Base-by-base conservation (phyloP, 768 basidiomycete genomes). In the Boletus barrowsii region DNA sequence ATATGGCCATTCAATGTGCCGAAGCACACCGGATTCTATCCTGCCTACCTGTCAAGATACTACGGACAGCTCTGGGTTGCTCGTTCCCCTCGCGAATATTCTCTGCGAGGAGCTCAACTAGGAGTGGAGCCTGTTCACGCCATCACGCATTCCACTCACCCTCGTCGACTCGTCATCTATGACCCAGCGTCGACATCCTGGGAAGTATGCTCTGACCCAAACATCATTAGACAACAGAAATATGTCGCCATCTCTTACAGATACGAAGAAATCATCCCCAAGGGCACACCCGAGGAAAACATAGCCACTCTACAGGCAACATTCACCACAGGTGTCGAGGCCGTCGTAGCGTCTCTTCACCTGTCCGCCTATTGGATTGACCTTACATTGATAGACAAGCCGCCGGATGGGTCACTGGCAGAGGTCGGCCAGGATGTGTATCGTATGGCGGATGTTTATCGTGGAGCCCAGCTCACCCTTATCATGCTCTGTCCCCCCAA, bases 371-470 rank as follows among this genome's bases (percentile, higher is more conserved):
- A 66, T 36, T 67, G 67, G 67, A 56, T 57, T 10, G 66, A 66
- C 49, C 24, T 59, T 15, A 47, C 10, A 15, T 17, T 55, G 45
- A 9, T 53, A n/a, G 40, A 51, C 4, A 17, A 10, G 33, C 1
- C 17, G 9, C 1, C n/a, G 3, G 43, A 11, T 15, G 40, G 3
- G 5, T n/a, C 29, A 30, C 2, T 22, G 22, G 22, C 22, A 58
- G 57, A 68, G 18, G 10, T 51, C 42, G 49, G 44, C 44, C 26
- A 55, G 18, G 66, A 68, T 46, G 10, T 68, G 11, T 65, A 59
- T 56, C 54, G 60, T 30, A 66, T 65, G 63, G 54, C 64, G 5
- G 64, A 65, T 13, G 52, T 66, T 11, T 65, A 66, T 20, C 57
- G 52, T 13, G 22, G 49, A 2, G 64, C 64, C 18, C 49, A 62